Percentiles rank a stretch among this genome's conserved stretches.
These are phyloP conservation scores for Alternaria infectoria DNA, from an alignment of 2,329 filamentous ascomycete species.

Conservation along the genomic window DNA sequence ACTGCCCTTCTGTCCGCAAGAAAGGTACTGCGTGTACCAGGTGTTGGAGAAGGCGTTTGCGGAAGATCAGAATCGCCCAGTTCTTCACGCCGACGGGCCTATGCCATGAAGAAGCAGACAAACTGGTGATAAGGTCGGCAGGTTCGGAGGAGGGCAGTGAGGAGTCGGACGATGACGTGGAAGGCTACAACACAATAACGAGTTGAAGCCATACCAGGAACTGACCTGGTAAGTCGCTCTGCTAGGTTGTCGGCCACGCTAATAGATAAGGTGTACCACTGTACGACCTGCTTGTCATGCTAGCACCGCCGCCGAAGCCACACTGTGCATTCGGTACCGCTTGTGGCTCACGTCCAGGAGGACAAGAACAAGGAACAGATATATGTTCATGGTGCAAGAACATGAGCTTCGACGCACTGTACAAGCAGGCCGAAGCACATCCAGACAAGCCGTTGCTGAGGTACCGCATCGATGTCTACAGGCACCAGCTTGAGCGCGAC, in stretches of 20 bases:
- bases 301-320: conserved; percentile 25
- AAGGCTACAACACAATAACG: conserved; percentile 27
- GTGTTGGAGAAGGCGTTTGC: conserved; percentile 33
- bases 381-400: conserved; percentile 36
- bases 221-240: background rate
- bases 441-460: conserved; percentile 17
- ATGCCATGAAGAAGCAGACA: conserved; percentile 38
- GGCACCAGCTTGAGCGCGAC: conserved; percentile 26
- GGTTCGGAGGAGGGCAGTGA: conserved; percentile 21
- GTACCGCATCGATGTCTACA: conserved; percentile 23
- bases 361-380: conserved; percentile 25
- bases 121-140: conserved; percentile 21
- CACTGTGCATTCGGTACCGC: conserved; percentile 30
- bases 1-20: conserved; percentile 24
- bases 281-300: conserved; percentile 16
- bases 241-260: conserved; percentile 6
- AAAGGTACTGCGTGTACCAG: conserved; percentile 31
- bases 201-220: conserved; percentile 4
- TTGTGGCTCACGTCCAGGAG: conserved; percentile 24
- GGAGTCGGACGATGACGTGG: conserved; percentile 31
- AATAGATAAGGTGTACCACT: background rate
- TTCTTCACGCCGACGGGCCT: conserved; percentile 37
- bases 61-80: conserved; percentile 31
- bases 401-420: conserved; percentile 30
- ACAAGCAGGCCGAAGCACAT: conserved; percentile 18